phyloP scores from a whole-genome alignment of 2,329 filamentous ascomycete species.

The Fusarium falciforme region DNA sequence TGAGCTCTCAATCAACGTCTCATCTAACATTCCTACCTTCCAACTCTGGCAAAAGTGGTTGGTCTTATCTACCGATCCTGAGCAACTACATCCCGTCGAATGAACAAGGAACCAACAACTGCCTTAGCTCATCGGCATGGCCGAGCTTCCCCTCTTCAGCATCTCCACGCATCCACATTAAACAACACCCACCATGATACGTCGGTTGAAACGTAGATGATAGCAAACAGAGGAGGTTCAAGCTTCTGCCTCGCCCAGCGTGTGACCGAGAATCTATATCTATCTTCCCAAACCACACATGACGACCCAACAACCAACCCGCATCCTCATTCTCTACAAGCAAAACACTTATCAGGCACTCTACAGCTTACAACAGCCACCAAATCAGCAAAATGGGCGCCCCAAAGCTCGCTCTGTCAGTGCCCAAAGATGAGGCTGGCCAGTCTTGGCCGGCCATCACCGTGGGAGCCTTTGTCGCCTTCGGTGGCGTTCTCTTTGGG shows the following conservation, averaged over 20 bases:
- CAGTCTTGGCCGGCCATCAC: conserved; percentile 69
- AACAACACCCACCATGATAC: background rate
- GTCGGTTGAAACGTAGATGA: background rate
- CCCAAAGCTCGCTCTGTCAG: background rate
- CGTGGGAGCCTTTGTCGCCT: conserved; percentile 62
- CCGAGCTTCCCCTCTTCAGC: background rate
- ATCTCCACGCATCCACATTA: background rate
- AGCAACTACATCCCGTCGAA: background rate
- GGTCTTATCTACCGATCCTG: background rate
- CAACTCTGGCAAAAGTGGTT: background rate
- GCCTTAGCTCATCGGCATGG: background rate
- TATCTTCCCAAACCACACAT: background rate
- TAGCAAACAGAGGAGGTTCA: background rate
- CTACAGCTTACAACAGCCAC: background rate
- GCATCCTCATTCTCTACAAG: background rate
- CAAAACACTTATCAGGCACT: background rate
- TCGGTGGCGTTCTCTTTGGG: conserved; percentile 23
- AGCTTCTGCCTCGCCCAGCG: background rate
- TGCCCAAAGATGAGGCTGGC: conserved; percentile 55
- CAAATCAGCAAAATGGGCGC: background rate
- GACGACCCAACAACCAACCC: background rate
- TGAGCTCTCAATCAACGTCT: background rate
- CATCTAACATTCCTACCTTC: background rate
- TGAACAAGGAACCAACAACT: background rate
- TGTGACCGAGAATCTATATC: background rate